phyloP scores from a whole-genome alignment of 2,329 filamentous ascomycete species.

The Fusarium pilosicola region DNA sequence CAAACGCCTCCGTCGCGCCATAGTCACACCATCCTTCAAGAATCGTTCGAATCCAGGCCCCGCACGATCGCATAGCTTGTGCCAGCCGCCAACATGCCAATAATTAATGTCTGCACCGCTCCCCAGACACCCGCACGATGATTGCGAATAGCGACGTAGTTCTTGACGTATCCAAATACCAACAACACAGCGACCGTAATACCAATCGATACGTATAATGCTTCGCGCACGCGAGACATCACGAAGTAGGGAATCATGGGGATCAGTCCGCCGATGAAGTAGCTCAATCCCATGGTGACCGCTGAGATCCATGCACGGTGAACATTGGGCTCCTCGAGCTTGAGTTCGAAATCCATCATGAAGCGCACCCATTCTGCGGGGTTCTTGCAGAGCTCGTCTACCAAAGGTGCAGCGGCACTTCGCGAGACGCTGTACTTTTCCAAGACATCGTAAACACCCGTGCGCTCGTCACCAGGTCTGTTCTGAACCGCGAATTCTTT shows the following conservation, averaged over 20 bases:
- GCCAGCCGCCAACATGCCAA: slow-evolving; percentile 72
- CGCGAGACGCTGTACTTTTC: slow-evolving; percentile 60
- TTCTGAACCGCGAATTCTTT: slow-evolving; percentile 55
- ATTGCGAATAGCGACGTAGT: slow-evolving; percentile 62
- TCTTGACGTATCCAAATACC: slow-evolving; percentile 73
- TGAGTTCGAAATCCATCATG: slow-evolving; percentile 69
- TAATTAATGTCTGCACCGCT: slow-evolving; percentile 70
- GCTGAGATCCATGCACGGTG: slow-evolving; percentile 65
- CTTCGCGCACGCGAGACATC: slow-evolving; percentile 55
- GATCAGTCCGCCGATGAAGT: slow-evolving; percentile 76
- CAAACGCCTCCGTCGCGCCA: slow-evolving; percentile 6
- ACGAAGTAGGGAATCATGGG: slow-evolving; percentile 77
- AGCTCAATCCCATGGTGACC: slow-evolving; percentile 73
- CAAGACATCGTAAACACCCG: slow-evolving; percentile 61
- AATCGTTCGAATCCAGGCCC: slow-evolving; percentile 56
- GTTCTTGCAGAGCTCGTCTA: slow-evolving; percentile 60
- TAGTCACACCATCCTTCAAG: slow-evolving; percentile 4
- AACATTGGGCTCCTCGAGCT: slow-evolving; percentile 56
- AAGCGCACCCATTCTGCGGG: slow-evolving; percentile 63
- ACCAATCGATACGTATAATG: slow-evolving; percentile 67
- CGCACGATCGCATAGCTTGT: slow-evolving; percentile 72
- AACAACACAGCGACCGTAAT: slow-evolving; percentile 71
- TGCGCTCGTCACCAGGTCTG: slow-evolving; percentile 56
- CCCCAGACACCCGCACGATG: slow-evolving; percentile 65
- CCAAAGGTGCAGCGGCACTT: slow-evolving; percentile 55